A percentile compares a stretch with the other conserved stretches of the same genome.
phyloP scores from a whole-genome alignment of 2,329 filamentous ascomycete genomes.

The Corinectria fuckeliana region DNA sequence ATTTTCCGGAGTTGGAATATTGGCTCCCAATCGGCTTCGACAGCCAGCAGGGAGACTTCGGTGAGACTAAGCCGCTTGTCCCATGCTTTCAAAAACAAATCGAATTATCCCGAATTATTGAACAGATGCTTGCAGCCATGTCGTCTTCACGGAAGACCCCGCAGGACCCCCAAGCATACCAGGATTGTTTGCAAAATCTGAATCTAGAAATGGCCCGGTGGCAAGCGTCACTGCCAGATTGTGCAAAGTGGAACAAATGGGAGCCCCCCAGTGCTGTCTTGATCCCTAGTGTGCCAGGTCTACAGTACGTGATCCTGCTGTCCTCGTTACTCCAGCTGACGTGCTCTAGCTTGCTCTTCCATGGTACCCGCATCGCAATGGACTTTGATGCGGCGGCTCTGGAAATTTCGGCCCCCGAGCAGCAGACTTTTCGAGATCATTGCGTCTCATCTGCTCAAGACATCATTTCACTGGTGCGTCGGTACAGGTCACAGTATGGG shows the following conservation, averaged over 20 bases:
- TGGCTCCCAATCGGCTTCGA: background rate
- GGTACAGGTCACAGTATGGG: constrained; percentile 4
- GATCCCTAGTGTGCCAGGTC: background rate
- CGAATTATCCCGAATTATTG: background rate
- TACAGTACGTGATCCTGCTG: background rate
- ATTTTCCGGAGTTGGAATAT: constrained; percentile 2
- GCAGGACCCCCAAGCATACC: background rate
- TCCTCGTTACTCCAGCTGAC: background rate
- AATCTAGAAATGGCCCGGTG: constrained; percentile 2
- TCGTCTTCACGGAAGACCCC: constrained; percentile 3
- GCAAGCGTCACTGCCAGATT: constrained; percentile 3
- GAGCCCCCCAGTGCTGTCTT: background rate
- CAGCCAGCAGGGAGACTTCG: background rate
- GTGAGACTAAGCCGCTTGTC: background rate
- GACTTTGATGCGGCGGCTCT: background rate
- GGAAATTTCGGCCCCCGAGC: background rate
- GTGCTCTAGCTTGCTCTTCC: background rate
- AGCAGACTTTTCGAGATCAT: background rate
- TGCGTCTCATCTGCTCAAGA: constrained; percentile 1
- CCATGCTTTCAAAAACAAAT: constrained; percentile 6
- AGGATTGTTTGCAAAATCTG: background rate
- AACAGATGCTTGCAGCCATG: constrained; percentile 1
- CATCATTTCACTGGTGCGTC: background rate
- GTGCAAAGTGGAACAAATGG: constrained; percentile 9
- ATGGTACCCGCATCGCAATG: constrained; percentile 2